Evolutionary conservation across 2,329 filamentous ascomycete genomes (phyloP), one percentile per base, ranked within the genome.

Genomic region (Aspergillus sp.): DNA sequence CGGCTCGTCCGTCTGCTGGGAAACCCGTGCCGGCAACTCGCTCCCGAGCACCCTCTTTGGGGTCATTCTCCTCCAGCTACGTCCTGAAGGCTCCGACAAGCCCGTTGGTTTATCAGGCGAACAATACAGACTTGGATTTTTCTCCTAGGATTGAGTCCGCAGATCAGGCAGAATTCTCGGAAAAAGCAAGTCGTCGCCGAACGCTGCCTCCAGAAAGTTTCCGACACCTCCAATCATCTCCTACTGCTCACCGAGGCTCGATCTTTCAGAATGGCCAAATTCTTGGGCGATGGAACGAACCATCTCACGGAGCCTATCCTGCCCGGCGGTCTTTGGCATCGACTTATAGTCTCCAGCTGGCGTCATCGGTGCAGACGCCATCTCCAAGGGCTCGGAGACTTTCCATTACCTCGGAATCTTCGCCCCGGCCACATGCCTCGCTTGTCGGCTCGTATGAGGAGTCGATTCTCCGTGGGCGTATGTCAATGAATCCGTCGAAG

Each of bases 361-460:
- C 72, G 75, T 84, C 60, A 75, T 80, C 72, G 65, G 81, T 69
- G 65, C 79, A 63, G 64, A 71, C 66, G 31, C 68, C 62, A 31
- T 73, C 42, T 60, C 75, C 16, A 71, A 78, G 31, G 80, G 81
- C 22, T 80, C 85, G 16, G 74, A 83, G 92, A 49, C 87, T 89
- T 0, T 97, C 93, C 0, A 80, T 91, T 50, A 84, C 85, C 16
- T 87, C 89, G 0, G 93, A 96, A 50, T 79, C 82, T 2, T 92
- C 91, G 2, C 89, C 91, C 4, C 80, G 95, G 29, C 90, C 94
- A 58, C 92, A 96, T 75, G 93, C 94, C 9, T 93, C 93, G 3
- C 96, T 99, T 90, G 94, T 98, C 2, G 95, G 95, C 2, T 97
- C 94, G 1, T 99, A 97, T 67, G 95, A 99, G 76, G 95, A 99